A percentile compares a stretch with the other conserved stretches of the same genome.
Conservation (phyloP, 768 basidiomycete species). For the Boletus eberwhitei region DNA sequence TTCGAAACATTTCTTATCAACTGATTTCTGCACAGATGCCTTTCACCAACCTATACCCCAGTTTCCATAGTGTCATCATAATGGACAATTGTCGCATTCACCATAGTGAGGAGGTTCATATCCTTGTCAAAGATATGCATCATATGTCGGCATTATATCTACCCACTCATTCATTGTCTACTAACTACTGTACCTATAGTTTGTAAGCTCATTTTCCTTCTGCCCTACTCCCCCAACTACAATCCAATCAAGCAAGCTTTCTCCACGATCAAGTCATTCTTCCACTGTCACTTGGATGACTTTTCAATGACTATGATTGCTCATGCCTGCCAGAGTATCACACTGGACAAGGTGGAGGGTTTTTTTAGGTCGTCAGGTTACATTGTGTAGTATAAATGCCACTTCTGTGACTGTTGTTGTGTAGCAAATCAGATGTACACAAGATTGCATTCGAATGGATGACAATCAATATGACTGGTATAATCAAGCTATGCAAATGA, state of each 20-base stretch:
- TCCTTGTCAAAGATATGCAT: too few relatives aligned
- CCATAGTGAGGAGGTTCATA: conserved; percentile 1
- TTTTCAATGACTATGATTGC: not conserved
- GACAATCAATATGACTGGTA: too few relatives aligned
- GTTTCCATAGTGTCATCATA: conserved; percentile 9
- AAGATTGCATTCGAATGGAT: too few relatives aligned
- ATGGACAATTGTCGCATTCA: conserved; percentile 29
- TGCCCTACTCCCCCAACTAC: not conserved
- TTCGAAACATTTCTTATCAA: too few relatives aligned
- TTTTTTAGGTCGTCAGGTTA: conserved; percentile 4
- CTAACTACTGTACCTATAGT: too few relatives aligned
- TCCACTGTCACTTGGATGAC: not conserved
- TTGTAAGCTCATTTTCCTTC: not conserved
- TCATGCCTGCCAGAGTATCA: conserved; percentile 1
- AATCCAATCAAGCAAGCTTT: conserved; percentile 9
- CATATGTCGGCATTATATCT: too few relatives aligned
- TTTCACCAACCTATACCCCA: conserved; percentile 2
- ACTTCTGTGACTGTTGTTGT: not conserved
- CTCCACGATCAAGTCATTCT: not conserved
- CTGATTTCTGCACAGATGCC: not conserved
- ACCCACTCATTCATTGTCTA: too few relatives aligned
- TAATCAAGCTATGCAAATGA: too few relatives aligned
- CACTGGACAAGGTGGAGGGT: not conserved
- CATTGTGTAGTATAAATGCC: not conserved
- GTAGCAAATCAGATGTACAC: not conserved